Percentiles rank a stretch among this genome's conserved stretches.
Evolutionary conservation across 768 basidiomycete species (phyloP).

Genomic region (Lactarius quietus): DNA sequence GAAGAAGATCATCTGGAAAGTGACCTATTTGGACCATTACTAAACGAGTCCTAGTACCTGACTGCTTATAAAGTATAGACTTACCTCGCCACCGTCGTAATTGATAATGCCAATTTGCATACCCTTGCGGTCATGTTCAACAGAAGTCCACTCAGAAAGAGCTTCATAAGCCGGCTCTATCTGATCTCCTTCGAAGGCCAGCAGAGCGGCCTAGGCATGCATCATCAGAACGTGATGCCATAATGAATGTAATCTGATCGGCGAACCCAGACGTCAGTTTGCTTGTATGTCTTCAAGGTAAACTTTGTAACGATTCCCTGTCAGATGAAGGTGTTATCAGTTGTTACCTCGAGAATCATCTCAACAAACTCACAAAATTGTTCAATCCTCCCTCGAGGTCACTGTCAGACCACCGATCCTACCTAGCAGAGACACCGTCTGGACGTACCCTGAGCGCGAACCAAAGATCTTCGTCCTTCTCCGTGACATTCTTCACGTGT

Average conservation of each 20-base stretch:
- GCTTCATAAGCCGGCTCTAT: background rate
- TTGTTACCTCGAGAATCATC: background rate
- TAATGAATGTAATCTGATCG: background rate
- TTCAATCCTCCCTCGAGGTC: constrained; percentile 4
- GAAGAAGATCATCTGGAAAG: constrained; percentile 46
- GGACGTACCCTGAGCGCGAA: background rate
- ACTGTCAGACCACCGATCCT: background rate
- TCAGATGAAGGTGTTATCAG: background rate
- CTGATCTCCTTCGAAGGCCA: background rate
- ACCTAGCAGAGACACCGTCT: too few species aligned
- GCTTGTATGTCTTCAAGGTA: background rate
- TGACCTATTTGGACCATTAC: constrained; percentile 44
- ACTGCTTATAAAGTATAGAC: constrained; percentile 22
- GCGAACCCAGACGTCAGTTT: constrained; percentile 4
- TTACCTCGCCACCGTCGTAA: background rate
- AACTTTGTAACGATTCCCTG: constrained; percentile 12
- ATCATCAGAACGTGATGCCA: background rate
- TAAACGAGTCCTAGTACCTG: background rate
- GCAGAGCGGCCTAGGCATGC: background rate
- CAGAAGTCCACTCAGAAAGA: background rate
- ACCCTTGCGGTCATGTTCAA: background rate
- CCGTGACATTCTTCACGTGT: background rate
- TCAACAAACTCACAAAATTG: constrained; percentile 2
- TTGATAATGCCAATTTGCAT: background rate
- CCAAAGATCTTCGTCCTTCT: background rate